Evolutionary conservation across 495 filamentous ascomycete genomes (phyloP).

Genomic region (Penicillium verhagenii): DNA sequence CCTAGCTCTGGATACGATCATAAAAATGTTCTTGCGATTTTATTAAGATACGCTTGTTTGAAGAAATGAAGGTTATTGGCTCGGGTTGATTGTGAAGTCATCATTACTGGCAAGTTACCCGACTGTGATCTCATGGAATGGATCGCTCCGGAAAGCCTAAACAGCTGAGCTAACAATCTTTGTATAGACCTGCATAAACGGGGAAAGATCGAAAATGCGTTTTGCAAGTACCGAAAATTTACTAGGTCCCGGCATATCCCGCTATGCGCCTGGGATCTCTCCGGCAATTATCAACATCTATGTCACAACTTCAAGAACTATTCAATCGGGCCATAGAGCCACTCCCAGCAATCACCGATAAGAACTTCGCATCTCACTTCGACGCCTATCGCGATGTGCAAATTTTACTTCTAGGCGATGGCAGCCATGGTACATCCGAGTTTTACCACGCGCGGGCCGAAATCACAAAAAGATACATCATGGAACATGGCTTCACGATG

Average conservation of each 20-base stretch:
- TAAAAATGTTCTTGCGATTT: neutral
- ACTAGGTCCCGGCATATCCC: neutral
- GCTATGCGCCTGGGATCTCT: constrained; percentile 12
- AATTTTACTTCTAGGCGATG: constrained; percentile 56
- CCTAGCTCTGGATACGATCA: neutral
- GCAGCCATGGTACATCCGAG: constrained; percentile 58
- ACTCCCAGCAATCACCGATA: constrained; percentile 38
- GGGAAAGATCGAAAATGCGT: neutral
- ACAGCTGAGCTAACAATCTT: neutral
- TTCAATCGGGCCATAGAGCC: constrained; percentile 39
- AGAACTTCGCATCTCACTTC: constrained; percentile 40
- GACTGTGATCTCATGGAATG: constrained; percentile 27
- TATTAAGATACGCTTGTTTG: neutral
- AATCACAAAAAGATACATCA: constrained; percentile 54
- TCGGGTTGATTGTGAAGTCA: constrained; percentile 28
- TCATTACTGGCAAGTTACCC: constrained; percentile 27
- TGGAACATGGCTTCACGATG: constrained; percentile 54
- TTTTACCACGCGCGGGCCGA: constrained; percentile 56
- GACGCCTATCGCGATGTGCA: constrained; percentile 43
- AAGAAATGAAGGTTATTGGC: neutral
- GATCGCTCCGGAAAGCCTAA: neutral
- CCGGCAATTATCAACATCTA: constrained; percentile 9
- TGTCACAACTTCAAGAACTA: constrained; percentile 34
- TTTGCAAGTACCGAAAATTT: neutral
- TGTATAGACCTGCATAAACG: neutral